phyloP scores from a whole-genome alignment of 2,329 filamentous ascomycete genomes.

The Fusarium subtropicale region DNA sequence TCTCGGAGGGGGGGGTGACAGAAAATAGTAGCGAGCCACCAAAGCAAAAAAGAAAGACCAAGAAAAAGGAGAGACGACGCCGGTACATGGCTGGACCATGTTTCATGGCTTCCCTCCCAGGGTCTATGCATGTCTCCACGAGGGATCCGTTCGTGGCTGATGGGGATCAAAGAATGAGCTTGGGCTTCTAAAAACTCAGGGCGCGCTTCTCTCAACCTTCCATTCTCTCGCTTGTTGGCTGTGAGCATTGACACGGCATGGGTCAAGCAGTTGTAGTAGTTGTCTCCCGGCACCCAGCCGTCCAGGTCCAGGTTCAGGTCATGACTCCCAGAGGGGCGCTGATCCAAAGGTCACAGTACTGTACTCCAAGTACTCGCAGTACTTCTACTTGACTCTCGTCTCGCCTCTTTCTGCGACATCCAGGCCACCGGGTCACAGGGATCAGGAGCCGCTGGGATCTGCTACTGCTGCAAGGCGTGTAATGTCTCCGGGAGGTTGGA shows the following conservation, averaged over 20 bases:
- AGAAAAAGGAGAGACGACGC: conserved; percentile 30
- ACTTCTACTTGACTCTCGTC: conserved; percentile 20
- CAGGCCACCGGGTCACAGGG: conserved; percentile 41
- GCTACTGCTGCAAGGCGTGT: conserved; percentile 32
- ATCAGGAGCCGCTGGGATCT: conserved; percentile 37
- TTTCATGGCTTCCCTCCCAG: conserved; percentile 37
- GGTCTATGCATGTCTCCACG: conserved; percentile 40
- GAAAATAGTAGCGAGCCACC: conserved; percentile 33
- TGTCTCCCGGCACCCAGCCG: conserved; percentile 13
- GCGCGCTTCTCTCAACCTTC: conserved; percentile 37
- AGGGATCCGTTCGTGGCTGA: conserved; percentile 33
- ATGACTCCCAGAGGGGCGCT: conserved; percentile 25
- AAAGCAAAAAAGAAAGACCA: conserved; percentile 25
- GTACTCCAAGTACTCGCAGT: conserved; percentile 2
- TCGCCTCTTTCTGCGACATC: conserved; percentile 31
- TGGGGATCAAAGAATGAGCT: conserved; percentile 31
- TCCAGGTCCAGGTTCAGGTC: conserved; percentile 7
- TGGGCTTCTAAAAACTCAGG: conserved; percentile 33
- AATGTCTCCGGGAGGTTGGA: conserved; percentile 39
- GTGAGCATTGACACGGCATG: conserved; percentile 25
- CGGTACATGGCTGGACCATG: conserved; percentile 42
- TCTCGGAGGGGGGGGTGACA: conserved; percentile 23
- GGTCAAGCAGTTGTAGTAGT: conserved; percentile 9
- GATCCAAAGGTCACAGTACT: conserved; percentile 13
- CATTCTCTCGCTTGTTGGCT: conserved; percentile 29